Conservation (phyloP, 1,284 basidiomycete species). For the Mycena sp. region DNA sequence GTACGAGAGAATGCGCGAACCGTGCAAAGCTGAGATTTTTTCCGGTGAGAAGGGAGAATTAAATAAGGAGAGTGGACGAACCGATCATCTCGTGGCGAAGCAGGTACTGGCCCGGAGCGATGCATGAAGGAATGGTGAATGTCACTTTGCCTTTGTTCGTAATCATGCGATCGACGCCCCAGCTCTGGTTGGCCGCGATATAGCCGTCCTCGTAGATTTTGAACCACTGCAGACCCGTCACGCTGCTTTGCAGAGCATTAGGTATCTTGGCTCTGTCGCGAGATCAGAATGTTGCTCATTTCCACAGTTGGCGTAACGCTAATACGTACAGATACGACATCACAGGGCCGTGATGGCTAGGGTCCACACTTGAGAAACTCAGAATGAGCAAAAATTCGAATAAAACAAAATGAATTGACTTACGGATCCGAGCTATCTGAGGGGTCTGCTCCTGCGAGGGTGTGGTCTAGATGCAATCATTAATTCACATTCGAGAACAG, state of each 20-base stretch:
- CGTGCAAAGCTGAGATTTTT: conserved; percentile 41
- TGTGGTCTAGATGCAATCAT: conserved; percentile 48
- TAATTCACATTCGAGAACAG: background rate
- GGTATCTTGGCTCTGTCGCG: conserved; percentile 53
- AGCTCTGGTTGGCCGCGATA: conserved; percentile 42
- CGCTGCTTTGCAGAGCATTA: conserved; percentile 52
- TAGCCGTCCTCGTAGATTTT: conserved; percentile 61
- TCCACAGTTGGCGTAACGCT: background rate
- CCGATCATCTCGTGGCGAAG: conserved; percentile 62
- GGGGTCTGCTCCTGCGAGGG: conserved; percentile 53
- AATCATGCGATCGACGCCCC: conserved; percentile 60
- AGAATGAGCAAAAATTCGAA: background rate
- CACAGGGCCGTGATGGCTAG: conserved; percentile 63
- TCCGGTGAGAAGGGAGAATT: background rate
- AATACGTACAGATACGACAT: conserved; percentile 60
- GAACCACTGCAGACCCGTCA: conserved; percentile 65
- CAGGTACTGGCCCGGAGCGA: conserved; percentile 60
- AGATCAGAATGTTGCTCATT: conserved; percentile 2
- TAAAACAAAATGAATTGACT: background rate
- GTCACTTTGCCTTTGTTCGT: conserved; percentile 63
- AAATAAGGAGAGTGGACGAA: conserved; percentile 34
- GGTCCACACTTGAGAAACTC: conserved; percentile 45
- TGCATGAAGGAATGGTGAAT: conserved; percentile 60
- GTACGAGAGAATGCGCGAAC: conserved; percentile 29
- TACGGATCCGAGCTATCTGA: conserved; percentile 56